A percentile compares a stretch with the other conserved stretches of the same genome.
phyloP scores from a whole-genome alignment of 2,329 filamentous ascomycete species.

The Phialemonium atrogriseum region DNA sequence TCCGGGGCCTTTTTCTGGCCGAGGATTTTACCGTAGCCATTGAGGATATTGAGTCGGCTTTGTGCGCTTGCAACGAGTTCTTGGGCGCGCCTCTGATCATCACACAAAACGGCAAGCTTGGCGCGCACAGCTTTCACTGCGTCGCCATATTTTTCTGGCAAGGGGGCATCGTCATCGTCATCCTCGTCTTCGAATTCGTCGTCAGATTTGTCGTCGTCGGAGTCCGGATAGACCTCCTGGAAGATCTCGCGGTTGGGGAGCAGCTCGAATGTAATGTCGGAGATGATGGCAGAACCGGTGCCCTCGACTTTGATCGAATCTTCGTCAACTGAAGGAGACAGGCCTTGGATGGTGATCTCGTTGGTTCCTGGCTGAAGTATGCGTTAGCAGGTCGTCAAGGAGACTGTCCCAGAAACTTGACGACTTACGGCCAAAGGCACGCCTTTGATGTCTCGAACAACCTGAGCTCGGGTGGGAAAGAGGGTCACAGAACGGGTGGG shows the following conservation, averaged over 20 bases:
- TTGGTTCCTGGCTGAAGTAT: conserved; percentile 45
- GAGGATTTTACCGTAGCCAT: conserved; percentile 28
- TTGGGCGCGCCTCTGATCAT: conserved; percentile 18
- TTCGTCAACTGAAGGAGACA: conserved; percentile 44
- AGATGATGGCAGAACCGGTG: conserved; percentile 47
- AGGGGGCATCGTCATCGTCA: conserved; percentile 18
- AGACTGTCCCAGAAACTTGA: too few species aligned
- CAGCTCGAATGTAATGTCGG: conserved; percentile 53
- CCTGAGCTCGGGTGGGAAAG: conserved; percentile 52
- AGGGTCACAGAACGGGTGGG: conserved; percentile 54
- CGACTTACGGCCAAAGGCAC: too few species aligned
- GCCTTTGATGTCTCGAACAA: conserved; percentile 51
- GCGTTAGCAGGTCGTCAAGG: too few species aligned
- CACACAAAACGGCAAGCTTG: conserved; percentile 20
- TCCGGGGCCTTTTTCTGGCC: conserved; percentile 22
- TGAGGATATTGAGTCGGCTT: conserved; percentile 31
- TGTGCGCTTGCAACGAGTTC: conserved; percentile 25
- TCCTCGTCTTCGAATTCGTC: conserved; percentile 17
- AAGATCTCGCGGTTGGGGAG: conserved; percentile 47
- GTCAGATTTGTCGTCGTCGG: conserved; percentile 24
- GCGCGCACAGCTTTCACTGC: conserved; percentile 21
- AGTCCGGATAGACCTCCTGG: conserved; percentile 43
- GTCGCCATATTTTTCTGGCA: conserved; percentile 9
- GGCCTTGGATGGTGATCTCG: conserved; percentile 45
- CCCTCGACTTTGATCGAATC: conserved; percentile 54